Base-by-base conservation (phyloP, 1,139 yeast species). In the Pichia sp. region DNA sequence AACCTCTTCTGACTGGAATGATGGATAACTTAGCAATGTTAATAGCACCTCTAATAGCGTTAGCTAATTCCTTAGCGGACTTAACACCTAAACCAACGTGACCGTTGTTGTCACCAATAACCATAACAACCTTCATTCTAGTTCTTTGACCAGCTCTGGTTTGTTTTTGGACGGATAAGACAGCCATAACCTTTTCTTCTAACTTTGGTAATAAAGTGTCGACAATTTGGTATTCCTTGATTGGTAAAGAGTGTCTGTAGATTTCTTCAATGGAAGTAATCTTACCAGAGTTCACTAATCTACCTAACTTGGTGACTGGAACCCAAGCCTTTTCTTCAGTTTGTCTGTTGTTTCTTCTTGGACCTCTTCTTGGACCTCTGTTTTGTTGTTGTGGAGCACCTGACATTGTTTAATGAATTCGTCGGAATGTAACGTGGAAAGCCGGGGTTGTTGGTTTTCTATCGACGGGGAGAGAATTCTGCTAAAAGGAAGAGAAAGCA, bases 111-210 rank as follows among this genome's bases (percentile, higher is more conserved):
- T 94, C 98, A 81, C 99, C 99, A 72, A 92, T 88, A 69, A 92
- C 90, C 71, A 94, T 97, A 69, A 92, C 95, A 73, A 97, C 98
- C 94, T 94, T 94, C 85, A 92, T 90, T 82, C 99, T 88, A 77
- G 98, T 92, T 83, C 99, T 92, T 83, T 92, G 99, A 88, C 99
- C 99, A 67, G 99, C 99, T 79, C 96, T 84, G 81, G 99, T 92
- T 79, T 92, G 99, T 84, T 92, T 92, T 79, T 92, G 99, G 64
- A 92, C 98, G 62, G 99, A 95, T 81, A 94, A 85, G 78, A 92
- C 92, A 87, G 88, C 88, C 98, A 92, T 92, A 68, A 94, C 97
- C 77, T 92, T 96, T 71, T 92, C 99, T 77, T 85, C 83, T 71
- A 92, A 84, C 68, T 78, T 84, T 69, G 98, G 98, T 68, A 92